phyloP scores from a whole-genome alignment of 2,329 filamentous ascomycete genomes.

The Sporothrix euskadiensis region DNA sequence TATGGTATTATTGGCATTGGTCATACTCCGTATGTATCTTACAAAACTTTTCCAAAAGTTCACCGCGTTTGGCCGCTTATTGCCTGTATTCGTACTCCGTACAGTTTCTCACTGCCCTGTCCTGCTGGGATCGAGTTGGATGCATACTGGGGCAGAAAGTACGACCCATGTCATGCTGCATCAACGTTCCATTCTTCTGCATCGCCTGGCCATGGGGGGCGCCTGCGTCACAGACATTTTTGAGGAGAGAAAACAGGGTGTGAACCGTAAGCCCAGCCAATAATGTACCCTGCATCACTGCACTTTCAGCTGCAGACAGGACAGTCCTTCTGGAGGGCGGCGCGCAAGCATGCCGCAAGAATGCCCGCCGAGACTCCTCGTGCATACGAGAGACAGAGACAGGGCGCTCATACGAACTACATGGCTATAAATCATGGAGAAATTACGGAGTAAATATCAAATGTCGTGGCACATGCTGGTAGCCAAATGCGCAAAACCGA shows the following conservation, averaged over 20 bases:
- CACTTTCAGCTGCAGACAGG: slow-evolving; percentile 3
- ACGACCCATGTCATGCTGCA: slow-evolving; percentile 10
- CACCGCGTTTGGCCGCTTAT: not conserved
- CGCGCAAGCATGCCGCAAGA: not conserved
- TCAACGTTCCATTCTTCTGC: slow-evolving; percentile 18
- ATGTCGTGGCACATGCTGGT: not conserved
- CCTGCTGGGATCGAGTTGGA: not conserved
- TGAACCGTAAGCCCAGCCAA: not conserved
- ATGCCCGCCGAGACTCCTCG: slow-evolving; percentile 13
- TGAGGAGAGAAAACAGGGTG: slow-evolving; percentile 1
- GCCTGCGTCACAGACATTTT: not conserved
- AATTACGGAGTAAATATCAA: not conserved
- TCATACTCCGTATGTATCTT: not conserved
- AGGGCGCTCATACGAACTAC: not conserved
- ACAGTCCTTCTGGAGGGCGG: not conserved
- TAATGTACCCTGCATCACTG: not conserved
- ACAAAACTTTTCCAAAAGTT: not conserved
- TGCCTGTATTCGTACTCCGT: not conserved
- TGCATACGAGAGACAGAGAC: not conserved
- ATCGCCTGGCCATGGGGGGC: slow-evolving; percentile 15
- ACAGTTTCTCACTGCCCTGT: not conserved
- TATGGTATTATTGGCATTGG: not conserved
- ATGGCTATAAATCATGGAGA: not conserved
- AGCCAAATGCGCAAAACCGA: not conserved
- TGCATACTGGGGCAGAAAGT: not conserved